Evolutionary conservation across 1,139 yeast species (phyloP), one percentile per base, ranked within the genome.

Genomic region (Zygoascus meyerae): DNA sequence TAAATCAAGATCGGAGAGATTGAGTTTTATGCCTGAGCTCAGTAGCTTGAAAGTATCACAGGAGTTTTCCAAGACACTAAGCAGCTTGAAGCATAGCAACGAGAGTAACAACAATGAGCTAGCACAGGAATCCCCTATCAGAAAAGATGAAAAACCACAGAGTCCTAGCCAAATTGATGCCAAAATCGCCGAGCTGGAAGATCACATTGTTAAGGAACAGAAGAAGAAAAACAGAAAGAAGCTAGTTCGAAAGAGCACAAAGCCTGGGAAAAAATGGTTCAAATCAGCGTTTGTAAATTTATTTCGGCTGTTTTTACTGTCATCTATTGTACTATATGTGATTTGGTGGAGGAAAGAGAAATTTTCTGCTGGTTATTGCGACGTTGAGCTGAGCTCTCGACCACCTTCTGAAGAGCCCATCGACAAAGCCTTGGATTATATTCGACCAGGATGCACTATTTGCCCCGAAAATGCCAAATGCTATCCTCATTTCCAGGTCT

Each of bases 381-480:
- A 63, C 15, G 62, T 68, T 10, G 64, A 63, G 7, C 47, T 58
- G 21, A 38, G 32, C 37, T 37, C 16, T 29, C 46, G 41, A 39
- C 44, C 42, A 34, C 34, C 45, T 6, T 50, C 50, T n/a, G 51
- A 42, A 16, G 45, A 47, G 16, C 43, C 51, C 16, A 35, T 48
- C 11, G 57, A 55, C 11, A 40, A 48, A 40, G 48, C 42, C 6
- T 39, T 64, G 35, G 47, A 64, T 43, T 50, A 45, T n/a, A 52
- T 67, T 47, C 76, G 76, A 46, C 95, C 97, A 3, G 51, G 58
- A 1, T 92, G 97, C 65, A 67, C 75, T 6, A 77, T 77, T 33
- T 90, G 97, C 60, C 97, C 97, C 1, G 74, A 73, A 8, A 85
- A 90, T 65, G 95, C 94, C 1, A 70, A 78, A 44, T 92, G 97